A percentile compares a stretch with the other conserved stretches of the same genome.
Evolutionary conservation across 2,329 filamentous ascomycete species (phyloP).

Genomic region (Pestalotiopsis sp.): DNA sequence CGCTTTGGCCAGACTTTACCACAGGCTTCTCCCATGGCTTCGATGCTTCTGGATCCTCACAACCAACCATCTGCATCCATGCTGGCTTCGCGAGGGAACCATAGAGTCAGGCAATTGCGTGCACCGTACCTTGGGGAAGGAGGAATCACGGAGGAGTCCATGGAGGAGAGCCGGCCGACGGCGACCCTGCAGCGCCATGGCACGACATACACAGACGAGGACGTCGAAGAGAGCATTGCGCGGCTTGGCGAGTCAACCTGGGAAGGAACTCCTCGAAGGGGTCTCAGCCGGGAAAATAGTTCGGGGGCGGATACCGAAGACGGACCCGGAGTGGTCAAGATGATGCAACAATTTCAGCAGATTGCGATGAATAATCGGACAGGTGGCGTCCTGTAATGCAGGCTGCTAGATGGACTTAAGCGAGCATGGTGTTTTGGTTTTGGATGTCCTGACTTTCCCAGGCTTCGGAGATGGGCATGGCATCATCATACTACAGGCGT

Average conservation of each 20-base stretch:
- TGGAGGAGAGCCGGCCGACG: slow-evolving; percentile 46
- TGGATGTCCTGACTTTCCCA: too few species aligned
- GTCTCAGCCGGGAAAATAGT: slow-evolving; percentile 55
- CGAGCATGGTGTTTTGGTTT: slow-evolving; percentile 1
- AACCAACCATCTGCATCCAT: slow-evolving; percentile 65
- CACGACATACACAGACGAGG: slow-evolving; percentile 59
- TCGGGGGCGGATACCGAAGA: slow-evolving; percentile 43
- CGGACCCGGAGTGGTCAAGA: slow-evolving; percentile 57
- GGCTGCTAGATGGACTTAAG: background rate
- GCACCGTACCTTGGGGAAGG: slow-evolving; percentile 49
- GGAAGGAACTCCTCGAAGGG: slow-evolving; percentile 58
- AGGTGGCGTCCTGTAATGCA: slow-evolving; percentile 36
- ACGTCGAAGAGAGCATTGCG: slow-evolving; percentile 54
- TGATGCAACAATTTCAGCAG: slow-evolving; percentile 63
- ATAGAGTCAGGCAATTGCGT: slow-evolving; percentile 47
- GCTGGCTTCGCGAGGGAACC: slow-evolving; percentile 46
- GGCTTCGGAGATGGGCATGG: background rate
- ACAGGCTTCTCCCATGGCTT: slow-evolving; percentile 69
- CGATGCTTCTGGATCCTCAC: slow-evolving; percentile 74
- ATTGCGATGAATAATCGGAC: slow-evolving; percentile 52
- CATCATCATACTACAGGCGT: background rate
- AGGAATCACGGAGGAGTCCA: slow-evolving; percentile 58
- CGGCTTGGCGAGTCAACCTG: slow-evolving; percentile 61
- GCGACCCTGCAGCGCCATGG: slow-evolving; percentile 37
- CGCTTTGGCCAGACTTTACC: slow-evolving; percentile 48